Conservation (phyloP, 176 grass and related monocot species). For the Cocos nucifera region DNA sequence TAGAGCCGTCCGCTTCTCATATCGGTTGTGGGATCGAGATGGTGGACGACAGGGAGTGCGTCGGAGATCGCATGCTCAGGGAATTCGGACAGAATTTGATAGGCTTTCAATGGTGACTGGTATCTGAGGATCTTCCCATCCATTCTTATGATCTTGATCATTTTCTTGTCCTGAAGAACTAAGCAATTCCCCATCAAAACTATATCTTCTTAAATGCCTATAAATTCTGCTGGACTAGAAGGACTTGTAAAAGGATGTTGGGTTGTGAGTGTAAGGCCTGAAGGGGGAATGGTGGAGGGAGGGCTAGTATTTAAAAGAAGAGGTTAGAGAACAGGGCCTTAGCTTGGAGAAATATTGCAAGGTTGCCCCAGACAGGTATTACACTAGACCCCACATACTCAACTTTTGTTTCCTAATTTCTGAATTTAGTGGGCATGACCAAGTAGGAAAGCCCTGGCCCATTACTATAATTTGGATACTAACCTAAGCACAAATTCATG, state of each 20-base stretch:
- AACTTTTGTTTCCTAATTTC: background rate
- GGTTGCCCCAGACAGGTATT: conserved; percentile 1
- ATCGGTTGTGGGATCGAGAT: conserved; percentile 1
- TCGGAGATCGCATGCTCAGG: conserved; percentile 8
- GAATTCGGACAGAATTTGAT: conserved; percentile 11
- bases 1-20: conserved; percentile 13
- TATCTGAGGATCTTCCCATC: conserved; percentile 16
- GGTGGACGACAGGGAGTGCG: background rate
- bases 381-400: background rate
- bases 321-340: background rate
- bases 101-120: conserved; percentile 14
- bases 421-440: too few relatives aligned
- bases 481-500: too few relatives aligned
- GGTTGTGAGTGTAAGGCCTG: too few relatives aligned
- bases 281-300: background rate
- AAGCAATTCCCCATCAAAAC: conserved; percentile 37
- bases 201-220: background rate
- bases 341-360: background rate
- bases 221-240: background rate
- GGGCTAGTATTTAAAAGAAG: conserved; percentile 19
- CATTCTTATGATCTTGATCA: conserved; percentile 13
- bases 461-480: too few relatives aligned
- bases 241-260: too few relatives aligned
- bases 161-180: conserved; percentile 20
- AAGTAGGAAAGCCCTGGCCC: too few relatives aligned